Evolutionary conservation across 2,329 filamentous ascomycete genomes (phyloP).

Genomic region (Sphaceloma murrayae): DNA sequence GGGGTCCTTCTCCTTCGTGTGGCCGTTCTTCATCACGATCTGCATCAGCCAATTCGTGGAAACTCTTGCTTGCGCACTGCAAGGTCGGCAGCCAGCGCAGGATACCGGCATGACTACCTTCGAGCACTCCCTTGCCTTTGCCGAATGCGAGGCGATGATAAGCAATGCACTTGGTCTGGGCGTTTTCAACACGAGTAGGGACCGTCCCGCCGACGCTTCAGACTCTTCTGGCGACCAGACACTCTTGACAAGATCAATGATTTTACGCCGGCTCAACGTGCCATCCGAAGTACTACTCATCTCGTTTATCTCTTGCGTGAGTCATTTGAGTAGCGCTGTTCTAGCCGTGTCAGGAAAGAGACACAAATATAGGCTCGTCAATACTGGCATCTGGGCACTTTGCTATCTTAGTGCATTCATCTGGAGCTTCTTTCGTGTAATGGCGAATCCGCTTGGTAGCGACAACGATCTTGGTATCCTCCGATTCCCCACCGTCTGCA

Average conservation of each 20-base stretch:
- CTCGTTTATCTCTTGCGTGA: conserved; percentile 78
- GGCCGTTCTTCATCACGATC: conserved; percentile 62
- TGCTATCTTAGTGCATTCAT: conserved; percentile 81
- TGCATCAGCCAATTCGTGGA: conserved; percentile 78
- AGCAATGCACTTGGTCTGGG: conserved; percentile 68
- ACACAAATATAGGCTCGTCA: conserved; percentile 68
- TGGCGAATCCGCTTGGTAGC: conserved; percentile 39
- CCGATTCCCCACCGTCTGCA: conserved; percentile 85
- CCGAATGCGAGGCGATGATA: conserved; percentile 84
- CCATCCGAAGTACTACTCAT: conserved; percentile 82
- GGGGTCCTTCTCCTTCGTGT: conserved; percentile 71
- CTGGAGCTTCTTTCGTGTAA: conserved; percentile 54
- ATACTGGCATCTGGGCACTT: conserved; percentile 80
- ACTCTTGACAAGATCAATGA: conserved; percentile 50
- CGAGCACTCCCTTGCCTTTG: conserved; percentile 90
- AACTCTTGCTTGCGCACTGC: conserved; percentile 75
- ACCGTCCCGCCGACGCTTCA: conserved; percentile 25
- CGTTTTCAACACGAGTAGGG: conserved; percentile 48
- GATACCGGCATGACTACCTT: conserved; percentile 96
- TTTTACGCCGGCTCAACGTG: conserved; percentile 74
- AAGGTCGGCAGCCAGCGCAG: conserved; percentile 67
- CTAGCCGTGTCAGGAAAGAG: conserved; percentile 75
- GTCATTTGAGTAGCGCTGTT: conserved; percentile 74
- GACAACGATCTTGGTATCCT: conserved; percentile 60
- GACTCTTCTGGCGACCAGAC: conserved; percentile 22